Evolutionary conservation across 2,329 filamentous ascomycete species (phyloP).

Genomic region (Hypoxylon rubiginosum): DNA sequence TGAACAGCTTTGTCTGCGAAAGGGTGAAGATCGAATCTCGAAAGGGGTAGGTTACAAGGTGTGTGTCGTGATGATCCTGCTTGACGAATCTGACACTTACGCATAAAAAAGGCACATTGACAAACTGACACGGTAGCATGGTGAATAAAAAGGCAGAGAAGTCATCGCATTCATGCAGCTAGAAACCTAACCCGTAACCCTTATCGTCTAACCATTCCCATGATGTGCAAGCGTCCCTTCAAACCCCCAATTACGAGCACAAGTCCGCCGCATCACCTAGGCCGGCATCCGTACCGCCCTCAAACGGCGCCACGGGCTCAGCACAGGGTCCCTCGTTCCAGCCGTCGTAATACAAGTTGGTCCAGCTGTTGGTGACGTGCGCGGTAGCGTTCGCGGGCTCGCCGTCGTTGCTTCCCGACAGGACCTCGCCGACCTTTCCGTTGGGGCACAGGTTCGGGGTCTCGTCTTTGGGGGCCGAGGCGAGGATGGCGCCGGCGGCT

Average conservation of each 20-base stretch:
- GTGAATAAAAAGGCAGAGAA: not conserved
- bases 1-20: not conserved
- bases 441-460: constrained; percentile 39
- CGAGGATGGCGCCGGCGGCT: constrained; percentile 13
- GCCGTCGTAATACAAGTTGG: constrained; percentile 49
- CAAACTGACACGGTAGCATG: not conserved
- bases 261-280: constrained; percentile 38
- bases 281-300: constrained; percentile 41
- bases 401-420: constrained; percentile 7
- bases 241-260: constrained; percentile 26
- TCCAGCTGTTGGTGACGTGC: constrained; percentile 30
- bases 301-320: constrained; percentile 39
- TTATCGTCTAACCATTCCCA: constrained; percentile 5
- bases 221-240: not conserved
- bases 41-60: not conserved
- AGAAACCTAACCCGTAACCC: constrained; percentile 10
- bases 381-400: constrained; percentile 1
- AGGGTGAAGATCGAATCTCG: not conserved
- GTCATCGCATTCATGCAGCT: constrained; percentile 5
- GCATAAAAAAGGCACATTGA: not conserved
- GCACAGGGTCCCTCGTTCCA: constrained; percentile 52
- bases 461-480: constrained; percentile 4
- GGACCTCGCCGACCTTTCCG: constrained; percentile 29
- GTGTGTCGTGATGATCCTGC: not conserved
- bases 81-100: not conserved